phyloP scores from a whole-genome alignment of 2,329 filamentous ascomycete genomes.

The Aureobasidium sp. region DNA sequence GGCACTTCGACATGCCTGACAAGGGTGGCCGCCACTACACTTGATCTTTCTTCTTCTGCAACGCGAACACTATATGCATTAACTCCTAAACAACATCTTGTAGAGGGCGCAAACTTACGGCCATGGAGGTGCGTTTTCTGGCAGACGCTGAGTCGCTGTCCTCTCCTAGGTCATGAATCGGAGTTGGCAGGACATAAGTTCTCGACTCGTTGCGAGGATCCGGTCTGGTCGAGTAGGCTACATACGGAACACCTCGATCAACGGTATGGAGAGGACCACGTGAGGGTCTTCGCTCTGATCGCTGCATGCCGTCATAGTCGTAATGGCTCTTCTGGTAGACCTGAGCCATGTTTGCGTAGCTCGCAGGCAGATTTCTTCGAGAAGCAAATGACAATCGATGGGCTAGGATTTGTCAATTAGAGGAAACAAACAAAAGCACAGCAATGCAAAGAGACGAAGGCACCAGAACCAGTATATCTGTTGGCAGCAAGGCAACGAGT shows the following conservation, averaged over 20 bases:
- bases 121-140: slow-evolving; percentile 15
- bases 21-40: slow-evolving; percentile 84
- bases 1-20: slow-evolving; percentile 72
- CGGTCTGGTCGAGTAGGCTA: neutral
- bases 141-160: slow-evolving; percentile 29
- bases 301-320: slow-evolving; percentile 13
- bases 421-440: neutral
- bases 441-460: neutral
- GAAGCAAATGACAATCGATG: neutral
- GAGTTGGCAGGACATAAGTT: slow-evolving; percentile 19
- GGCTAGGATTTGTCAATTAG: neutral
- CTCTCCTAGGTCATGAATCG: slow-evolving; percentile 27
- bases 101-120: slow-evolving; percentile 46
- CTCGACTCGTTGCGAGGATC: slow-evolving; percentile 8
- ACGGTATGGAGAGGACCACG: neutral
- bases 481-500: neutral
- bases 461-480: neutral
- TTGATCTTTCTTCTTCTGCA: slow-evolving; percentile 93
- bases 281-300: neutral
- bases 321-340: slow-evolving; percentile 1
- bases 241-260: slow-evolving; percentile 4
- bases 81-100: slow-evolving; percentile 29
- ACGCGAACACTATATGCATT: slow-evolving; percentile 62
- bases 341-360: neutral
- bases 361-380: neutral